A percentile compares a stretch with the other conserved stretches of the same genome.
phyloP scores from a whole-genome alignment of 768 basidiomycete species.

The Lactifluus echinatus region DNA sequence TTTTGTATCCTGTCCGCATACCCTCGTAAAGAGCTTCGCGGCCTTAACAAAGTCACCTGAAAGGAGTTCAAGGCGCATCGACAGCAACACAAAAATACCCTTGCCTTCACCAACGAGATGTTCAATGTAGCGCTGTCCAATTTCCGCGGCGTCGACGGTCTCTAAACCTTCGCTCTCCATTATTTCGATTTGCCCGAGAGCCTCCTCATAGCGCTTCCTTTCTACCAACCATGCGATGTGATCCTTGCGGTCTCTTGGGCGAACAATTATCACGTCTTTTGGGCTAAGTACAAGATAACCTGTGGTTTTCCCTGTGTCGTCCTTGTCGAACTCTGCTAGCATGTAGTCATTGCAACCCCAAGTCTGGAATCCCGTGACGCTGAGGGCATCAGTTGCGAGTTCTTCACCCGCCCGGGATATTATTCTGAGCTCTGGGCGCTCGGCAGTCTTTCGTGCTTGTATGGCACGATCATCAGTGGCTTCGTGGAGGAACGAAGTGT shows the following conservation, averaged over 20 bases:
- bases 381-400: constrained; percentile 74
- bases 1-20: constrained; percentile 68
- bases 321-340: constrained; percentile 43
- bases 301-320: constrained; percentile 28
- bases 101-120: constrained; percentile 76
- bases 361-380: constrained; percentile 64
- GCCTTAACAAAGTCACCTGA: constrained; percentile 68
- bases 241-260: constrained; percentile 79
- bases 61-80: background rate
- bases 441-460: constrained; percentile 76
- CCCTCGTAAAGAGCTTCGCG: constrained; percentile 74
- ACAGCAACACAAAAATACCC: constrained; percentile 17
- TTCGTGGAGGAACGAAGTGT: constrained; percentile 59
- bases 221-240: constrained; percentile 92
- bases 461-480: constrained; percentile 59
- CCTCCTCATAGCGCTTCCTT: constrained; percentile 78
- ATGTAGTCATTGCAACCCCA: constrained; percentile 93
- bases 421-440: constrained; percentile 91
- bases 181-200: constrained; percentile 68
- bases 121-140: constrained; percentile 82
- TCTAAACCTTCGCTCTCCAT: constrained; percentile 29
- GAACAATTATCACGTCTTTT: constrained; percentile 78
- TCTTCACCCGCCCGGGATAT: constrained; percentile 87
- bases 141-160: constrained; percentile 48
- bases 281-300: constrained; percentile 84